Evolutionary conservation across 169 alveolate species (phyloP), one percentile per base, ranked within the genome.

Genomic region (Plasmodium cynomolgi): DNA sequence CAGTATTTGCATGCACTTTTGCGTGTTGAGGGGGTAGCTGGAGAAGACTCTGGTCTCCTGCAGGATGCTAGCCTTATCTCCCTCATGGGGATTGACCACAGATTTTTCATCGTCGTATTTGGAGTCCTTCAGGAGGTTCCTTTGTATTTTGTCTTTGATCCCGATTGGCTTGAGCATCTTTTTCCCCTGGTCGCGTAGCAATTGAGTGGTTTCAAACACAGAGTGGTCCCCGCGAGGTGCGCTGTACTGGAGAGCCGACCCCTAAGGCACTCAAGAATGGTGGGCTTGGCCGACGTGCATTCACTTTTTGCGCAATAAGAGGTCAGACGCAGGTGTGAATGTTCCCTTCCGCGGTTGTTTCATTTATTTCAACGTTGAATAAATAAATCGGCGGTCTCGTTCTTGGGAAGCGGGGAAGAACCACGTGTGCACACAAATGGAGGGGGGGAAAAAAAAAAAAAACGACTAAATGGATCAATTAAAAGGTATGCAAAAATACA

Each of bases 11-110:
- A 96, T 93, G 83, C 99, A 97, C 79, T 98, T 97, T 23, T 93
- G 96, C 17, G 97, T 96, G 84, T 96, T 97, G 6, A 98, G 93
- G 15, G 97, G 97, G 58, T 97, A 97, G 41, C 97, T 98, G 17
- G 98, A 97, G 94, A 98, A 98, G 54, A 97, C 96, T 83, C 97
- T 94, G 39, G 99, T 97, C 84, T 97, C 99, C 84, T 98, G 98
- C 50, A 98, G 90, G 33, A 97, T 95, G n/a, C 97, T 88, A 80
- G 97, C 96, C 83, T 97, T 97, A 62, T 97, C 98, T 9, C 96
- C 96, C 47, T 83, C 91, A 88, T 95, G 95, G 4, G 96, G 96
- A 47, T 93, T 93, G 23, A 73, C 73, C 41, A 37, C 47, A 9
- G 83, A 33, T 71, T 92, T 84, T 20, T 92, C 92, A 68, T 92